These are phyloP conservation scores for Meyerozyma smithsonii DNA, from an alignment of 1,139 yeast genomes.

Conservation along the genomic window DNA sequence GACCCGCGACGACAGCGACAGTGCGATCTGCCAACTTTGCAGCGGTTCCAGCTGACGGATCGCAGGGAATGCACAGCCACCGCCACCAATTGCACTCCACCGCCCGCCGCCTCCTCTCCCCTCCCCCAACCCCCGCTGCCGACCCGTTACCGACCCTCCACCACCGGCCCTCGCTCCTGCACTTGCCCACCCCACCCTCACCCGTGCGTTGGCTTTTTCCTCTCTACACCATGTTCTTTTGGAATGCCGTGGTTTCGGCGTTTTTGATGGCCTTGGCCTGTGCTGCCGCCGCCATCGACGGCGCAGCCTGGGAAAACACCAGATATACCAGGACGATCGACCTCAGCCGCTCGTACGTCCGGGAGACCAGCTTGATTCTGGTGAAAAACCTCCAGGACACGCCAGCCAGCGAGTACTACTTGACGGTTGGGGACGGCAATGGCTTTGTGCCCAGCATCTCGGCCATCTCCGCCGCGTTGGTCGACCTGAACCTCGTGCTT, in stretches of 20 bases:
- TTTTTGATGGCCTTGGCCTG: constrained; percentile 5
- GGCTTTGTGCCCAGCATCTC: constrained; percentile 45
- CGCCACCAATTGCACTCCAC: too few species aligned
- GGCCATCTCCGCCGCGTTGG: constrained; percentile 34
- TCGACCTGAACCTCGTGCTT: constrained; percentile 27
- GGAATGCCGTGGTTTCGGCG: constrained; percentile 1
- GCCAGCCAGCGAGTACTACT: constrained; percentile 54
- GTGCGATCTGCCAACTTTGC: too few species aligned
- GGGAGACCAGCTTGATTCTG: constrained; percentile 54
- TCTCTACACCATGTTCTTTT: constrained; percentile 1
- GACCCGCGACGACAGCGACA: too few species aligned
- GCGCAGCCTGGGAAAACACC: constrained; percentile 39
- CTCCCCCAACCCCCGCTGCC: too few species aligned
- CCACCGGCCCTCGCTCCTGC: too few species aligned
- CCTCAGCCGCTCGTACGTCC: constrained; percentile 60
- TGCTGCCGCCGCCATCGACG: constrained; percentile 7
- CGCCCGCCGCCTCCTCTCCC: too few species aligned
- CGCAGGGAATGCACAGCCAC: too few species aligned
- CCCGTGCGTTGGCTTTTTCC: constrained; percentile 1
- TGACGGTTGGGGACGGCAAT: constrained; percentile 47
- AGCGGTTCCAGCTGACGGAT: too few species aligned
- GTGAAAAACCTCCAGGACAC: constrained; percentile 54
- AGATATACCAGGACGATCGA: constrained; percentile 53
- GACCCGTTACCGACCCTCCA: too few species aligned
- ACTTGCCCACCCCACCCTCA: neutral